Evolutionary conservation across 1,284 basidiomycete genomes (phyloP), one percentile per base, ranked within the genome.

Genomic region (Dichomitus squalens): DNA sequence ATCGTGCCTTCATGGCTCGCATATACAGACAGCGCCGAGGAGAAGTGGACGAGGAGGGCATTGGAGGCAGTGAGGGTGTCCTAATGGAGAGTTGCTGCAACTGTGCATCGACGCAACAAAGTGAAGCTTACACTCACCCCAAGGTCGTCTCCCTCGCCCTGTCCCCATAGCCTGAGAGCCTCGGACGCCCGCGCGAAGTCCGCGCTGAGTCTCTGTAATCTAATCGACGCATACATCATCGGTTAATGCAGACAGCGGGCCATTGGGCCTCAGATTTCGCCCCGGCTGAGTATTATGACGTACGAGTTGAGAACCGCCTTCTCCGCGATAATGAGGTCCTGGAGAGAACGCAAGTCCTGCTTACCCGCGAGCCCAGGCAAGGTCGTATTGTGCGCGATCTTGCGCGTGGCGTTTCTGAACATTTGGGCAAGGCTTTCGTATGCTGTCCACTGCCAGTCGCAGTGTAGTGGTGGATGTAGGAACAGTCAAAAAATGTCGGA

Each of bases 271-370:
- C 27, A 31, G 38, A 51, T 16, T 14, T 35, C 41, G 44, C n/a
- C n/a, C n/a, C n/a, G n/a, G 46, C 31, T 23, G 48, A 6, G 27
- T 29, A 27, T 29, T 21, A 41, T 33, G 46, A 81, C 87, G 60
- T 76, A 91, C 84, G 87, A 84, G 52, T 82, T 77, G 43, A 96
- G 77, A 14, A 96, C 89, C 4, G 81, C 76, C 76, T 98, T 98
- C 75, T 98, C 95, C 0, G 90, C 82, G 2, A 85, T 89, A 61
- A 98, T 98, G 61, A 96, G 79, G 67, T 95, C 93, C 70, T 97
- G 95, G 4, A 97, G 76, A 0, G 86, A 82, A 31, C 89, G 78
- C 14, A 95, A 75, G 70, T 96, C 95, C 67, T 88, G 87, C 70
- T 95, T 95, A 0, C 90, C 93, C 11, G 79, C 85, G 3, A 95